Evolutionary conservation across 208 protist species (phyloP), one percentile per base, ranked within the genome.

Genomic region (Leishmania martiniquensis): DNA sequence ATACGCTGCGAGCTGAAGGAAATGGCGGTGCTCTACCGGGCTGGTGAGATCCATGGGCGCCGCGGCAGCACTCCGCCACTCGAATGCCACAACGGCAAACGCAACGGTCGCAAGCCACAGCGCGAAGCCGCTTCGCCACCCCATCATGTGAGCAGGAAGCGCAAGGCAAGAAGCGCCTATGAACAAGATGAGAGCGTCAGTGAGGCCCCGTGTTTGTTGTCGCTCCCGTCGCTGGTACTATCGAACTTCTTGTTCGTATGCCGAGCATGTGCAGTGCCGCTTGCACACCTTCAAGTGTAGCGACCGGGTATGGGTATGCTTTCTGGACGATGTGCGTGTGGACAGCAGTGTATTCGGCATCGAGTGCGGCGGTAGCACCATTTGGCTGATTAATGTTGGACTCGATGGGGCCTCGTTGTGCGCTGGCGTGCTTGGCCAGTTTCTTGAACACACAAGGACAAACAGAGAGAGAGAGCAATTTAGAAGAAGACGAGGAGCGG

Each of bases 1-100:
- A 55, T 75, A 71, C 10, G 63, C 49, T 25, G 55, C 68, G 25
- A 83, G 79, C 25, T 65, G 10, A 65, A 83, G 37, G 39, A 72
- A 13, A 66, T 83, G 73, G 32, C 75, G 34, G 72, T 67, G 79
- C 73, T 65, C 67, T 45, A 79, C 68, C 10, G 68, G 59, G 29
- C 65, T 44, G 12, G 79, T 72, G 15, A 72, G 25, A 49, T 83
- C 74, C 0, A 79, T 70, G 4, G 68, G 37, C 15, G 63, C 59
- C 4, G 73, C 74, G 7, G 12, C 3, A 22, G 42, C 45, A n/a
- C 49, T n/a, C 39, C 37, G 51, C 34, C n/a, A 34, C 49, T 34
- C 49, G 37, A 74, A 7, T 17, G 70, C 34, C 6, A 20, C 13
- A 20, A 69, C 10, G 22, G 55, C 47, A 15, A 70, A 12, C 17